Evolutionary conservation across 2,329 filamentous ascomycete species (phyloP).

Genomic region (Cladosporium velox): DNA sequence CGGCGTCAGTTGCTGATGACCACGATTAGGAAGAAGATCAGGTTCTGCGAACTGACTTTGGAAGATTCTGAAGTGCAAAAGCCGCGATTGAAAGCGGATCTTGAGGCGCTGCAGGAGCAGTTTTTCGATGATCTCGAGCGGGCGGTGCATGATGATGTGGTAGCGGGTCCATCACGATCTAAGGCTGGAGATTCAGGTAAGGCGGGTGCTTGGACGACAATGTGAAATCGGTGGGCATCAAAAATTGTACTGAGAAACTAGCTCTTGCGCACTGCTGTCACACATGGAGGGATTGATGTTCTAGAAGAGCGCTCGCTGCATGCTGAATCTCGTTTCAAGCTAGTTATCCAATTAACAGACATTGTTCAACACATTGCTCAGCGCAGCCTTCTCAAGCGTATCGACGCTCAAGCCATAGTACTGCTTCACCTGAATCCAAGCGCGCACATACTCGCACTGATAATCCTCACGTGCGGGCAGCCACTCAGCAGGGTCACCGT

Average conservation of each 20-base stretch:
- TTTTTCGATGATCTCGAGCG: background rate
- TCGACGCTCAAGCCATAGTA: slow-evolving; percentile 70
- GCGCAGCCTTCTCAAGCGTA: slow-evolving; percentile 62
- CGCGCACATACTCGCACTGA: slow-evolving; percentile 75
- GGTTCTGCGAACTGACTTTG: background rate
- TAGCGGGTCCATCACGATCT: background rate
- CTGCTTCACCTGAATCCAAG: slow-evolving; percentile 78
- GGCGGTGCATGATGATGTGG: background rate
- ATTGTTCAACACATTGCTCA: slow-evolving; percentile 20
- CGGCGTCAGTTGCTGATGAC: background rate
- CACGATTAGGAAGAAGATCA: background rate
- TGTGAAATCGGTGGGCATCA: background rate
- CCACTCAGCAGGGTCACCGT: slow-evolving; percentile 73
- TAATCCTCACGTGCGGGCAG: slow-evolving; percentile 70
- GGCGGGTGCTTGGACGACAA: background rate
- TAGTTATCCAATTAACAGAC: background rate
- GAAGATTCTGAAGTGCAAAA: background rate
- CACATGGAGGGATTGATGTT: background rate
- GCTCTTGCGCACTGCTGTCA: too few species aligned
- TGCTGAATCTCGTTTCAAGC: background rate
- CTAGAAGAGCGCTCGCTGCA: background rate
- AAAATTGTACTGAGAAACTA: background rate
- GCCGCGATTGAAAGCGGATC: background rate
- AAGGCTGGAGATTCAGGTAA: background rate
- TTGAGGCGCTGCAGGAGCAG: background rate